Conservation (phyloP, 1,139 yeast species). For the Sugiyamaella sp. region DNA sequence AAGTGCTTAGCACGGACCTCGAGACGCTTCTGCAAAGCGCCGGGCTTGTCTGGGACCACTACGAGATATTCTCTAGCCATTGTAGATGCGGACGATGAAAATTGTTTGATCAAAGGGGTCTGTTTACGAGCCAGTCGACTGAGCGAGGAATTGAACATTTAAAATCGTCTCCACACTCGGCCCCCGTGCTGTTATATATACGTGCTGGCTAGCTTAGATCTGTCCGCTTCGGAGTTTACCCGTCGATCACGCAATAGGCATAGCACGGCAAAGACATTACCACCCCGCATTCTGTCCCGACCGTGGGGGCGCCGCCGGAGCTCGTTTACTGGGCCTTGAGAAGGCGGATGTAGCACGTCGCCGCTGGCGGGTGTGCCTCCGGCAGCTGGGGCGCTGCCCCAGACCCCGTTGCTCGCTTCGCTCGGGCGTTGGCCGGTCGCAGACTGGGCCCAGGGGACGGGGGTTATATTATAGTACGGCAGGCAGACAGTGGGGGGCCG, state of each 20-base stretch:
- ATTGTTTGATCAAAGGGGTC: neutral
- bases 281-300: neutral
- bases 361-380: neutral
- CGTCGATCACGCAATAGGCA: neutral
- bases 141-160: neutral
- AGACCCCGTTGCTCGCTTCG: neutral
- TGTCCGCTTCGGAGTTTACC: too few species aligned
- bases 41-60: conserved; percentile 71
- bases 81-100: neutral
- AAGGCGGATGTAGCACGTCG: neutral
- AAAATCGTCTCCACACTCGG: neutral
- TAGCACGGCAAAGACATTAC: neutral
- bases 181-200: neutral
- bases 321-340: neutral
- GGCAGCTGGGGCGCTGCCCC: neutral
- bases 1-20: conserved; percentile 60
- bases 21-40: conserved; percentile 54
- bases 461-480: too few species aligned
- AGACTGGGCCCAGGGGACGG: too few species aligned
- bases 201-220: neutral
- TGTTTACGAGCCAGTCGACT: neutral
- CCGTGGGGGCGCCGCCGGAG: too few species aligned
- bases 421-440: neutral
- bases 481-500: neutral
- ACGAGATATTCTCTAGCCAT: conserved; percentile 43